Evolutionary conservation across 106 monocot species (phyloP).

Genomic region (Dactylorhiza incarnata): DNA sequence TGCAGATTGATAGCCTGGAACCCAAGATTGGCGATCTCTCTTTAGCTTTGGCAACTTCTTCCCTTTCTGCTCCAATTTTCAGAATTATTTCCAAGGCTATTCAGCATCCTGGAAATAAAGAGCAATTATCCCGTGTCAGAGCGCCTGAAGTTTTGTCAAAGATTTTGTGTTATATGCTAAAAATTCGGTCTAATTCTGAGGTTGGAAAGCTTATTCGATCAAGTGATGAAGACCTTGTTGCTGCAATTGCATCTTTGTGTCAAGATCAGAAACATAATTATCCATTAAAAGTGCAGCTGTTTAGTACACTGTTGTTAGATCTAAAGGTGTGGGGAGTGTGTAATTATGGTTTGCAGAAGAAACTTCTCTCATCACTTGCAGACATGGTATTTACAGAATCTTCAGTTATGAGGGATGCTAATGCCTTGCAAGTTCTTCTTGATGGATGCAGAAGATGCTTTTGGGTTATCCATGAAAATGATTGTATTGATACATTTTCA

Average conservation of each 20-base stretch:
- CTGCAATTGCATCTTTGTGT: slow-evolving; percentile 77
- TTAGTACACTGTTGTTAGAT: slow-evolving; percentile 76
- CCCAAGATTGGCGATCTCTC: slow-evolving; percentile 50
- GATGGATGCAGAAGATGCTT: slow-evolving; percentile 96
- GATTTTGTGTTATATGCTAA: slow-evolving; percentile 58
- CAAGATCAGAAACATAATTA: slow-evolving; percentile 75
- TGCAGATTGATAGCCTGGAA: slow-evolving; percentile 69
- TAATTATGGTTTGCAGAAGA: slow-evolving; percentile 89
- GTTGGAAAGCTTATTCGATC: slow-evolving; percentile 29
- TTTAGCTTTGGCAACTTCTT: slow-evolving; percentile 45
- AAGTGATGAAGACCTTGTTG: slow-evolving; percentile 85
- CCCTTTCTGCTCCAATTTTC: slow-evolving; percentile 85
- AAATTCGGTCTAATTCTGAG: slow-evolving; percentile 42
- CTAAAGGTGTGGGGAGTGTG: slow-evolving; percentile 90
- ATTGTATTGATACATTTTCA: slow-evolving; percentile 70
- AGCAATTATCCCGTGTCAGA: slow-evolving; percentile 59
- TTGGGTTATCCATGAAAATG: slow-evolving; percentile 72
- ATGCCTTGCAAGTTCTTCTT: slow-evolving; percentile 94
- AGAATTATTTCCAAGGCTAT: slow-evolving; percentile 79
- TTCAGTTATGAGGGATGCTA: slow-evolving; percentile 83
- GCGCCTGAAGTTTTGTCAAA: slow-evolving; percentile 83
- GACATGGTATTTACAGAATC: slow-evolving; percentile 96
- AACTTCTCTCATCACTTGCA: slow-evolving; percentile 93
- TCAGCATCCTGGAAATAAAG: slow-evolving; percentile 83
- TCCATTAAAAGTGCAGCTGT: slow-evolving; percentile 79